Base-by-base conservation (phyloP, 345 rosid genomes). In the Salix arbutifolia region DNA sequence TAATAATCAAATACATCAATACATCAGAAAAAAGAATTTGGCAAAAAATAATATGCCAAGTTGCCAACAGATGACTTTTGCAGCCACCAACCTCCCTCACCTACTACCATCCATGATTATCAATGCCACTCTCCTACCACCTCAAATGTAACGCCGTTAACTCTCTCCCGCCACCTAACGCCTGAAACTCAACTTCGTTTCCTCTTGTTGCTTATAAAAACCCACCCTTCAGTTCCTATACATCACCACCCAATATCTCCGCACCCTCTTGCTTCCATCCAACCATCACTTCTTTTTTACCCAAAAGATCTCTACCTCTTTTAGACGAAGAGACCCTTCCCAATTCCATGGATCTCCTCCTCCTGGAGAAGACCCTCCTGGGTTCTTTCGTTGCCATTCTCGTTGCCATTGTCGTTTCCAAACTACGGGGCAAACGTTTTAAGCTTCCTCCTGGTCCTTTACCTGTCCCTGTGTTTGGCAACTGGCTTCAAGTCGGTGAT, bases 401-500 rank as follows among this genome's bases (percentile, higher is more conserved):
- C 2, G 76, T 88, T 8, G 97, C 99, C 61, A 90, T 88, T 61
- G 67, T 85, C n/a, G 71, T 96, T 70, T 89, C 98, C 26, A 94
- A 90, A 74, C 80, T 96, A 48, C 95, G 99, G 2, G 94, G 99
- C 67, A 96, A 90, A 86, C 87, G 87, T 18, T 88, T 88, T 82
- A 90, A 89, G 86, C 90, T 96, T 10, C 99, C 99, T 1, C 99
- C 99, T 0, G 99, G 98, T 6, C 99, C 99, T 6, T 8, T 89
- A 5, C 92, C 99, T 3, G 85, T 96, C 16, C 99, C 99, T 0
- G 72, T 94, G 1, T 92, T 96, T 80, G 99, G 99, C 14, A 96
- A 96, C 85, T 96, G 99, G 99, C 91, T 96, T n/a, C 98, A 96
- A 61, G 99, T 96, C 50, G 99, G 99, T 30, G 98, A 96, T 67